Conservation (phyloP, 2,329 filamentous ascomycete genomes). For the Pseudogymnoascus sp. region DNA sequence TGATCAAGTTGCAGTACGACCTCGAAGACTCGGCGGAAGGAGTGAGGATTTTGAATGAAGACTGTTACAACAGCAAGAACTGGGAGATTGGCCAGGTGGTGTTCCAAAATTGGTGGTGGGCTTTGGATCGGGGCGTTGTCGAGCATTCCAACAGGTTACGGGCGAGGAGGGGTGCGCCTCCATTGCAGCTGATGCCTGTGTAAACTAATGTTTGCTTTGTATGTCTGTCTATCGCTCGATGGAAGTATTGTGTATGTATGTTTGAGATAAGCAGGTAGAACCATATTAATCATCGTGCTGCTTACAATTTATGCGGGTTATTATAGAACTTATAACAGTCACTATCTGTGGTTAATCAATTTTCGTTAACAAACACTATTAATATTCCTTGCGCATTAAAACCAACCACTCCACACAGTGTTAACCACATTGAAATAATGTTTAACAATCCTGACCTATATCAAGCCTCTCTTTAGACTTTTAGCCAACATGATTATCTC, state of each 20-base stretch:
- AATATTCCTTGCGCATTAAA: background rate
- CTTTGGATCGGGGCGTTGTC: constrained; percentile 13
- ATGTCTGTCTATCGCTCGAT: background rate
- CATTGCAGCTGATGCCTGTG: background rate
- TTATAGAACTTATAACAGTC: no score
- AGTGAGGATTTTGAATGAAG: constrained; percentile 11
- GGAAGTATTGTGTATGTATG: background rate
- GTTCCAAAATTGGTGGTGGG: constrained; percentile 17
- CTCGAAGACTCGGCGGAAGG: constrained; percentile 16
- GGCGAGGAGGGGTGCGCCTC: constrained; percentile 11
- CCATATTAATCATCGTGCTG: background rate
- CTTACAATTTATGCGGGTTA: background rate
- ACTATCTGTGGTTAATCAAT: background rate
- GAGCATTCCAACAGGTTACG: constrained; percentile 14
- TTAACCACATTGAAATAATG: background rate
- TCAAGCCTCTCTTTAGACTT: background rate
- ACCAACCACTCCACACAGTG: background rate
- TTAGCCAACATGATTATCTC: background rate
- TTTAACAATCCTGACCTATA: background rate
- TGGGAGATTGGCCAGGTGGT: constrained; percentile 16
- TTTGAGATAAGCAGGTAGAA: background rate
- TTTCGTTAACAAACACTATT: background rate
- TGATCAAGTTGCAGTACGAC: constrained; percentile 13
- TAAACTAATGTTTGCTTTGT: background rate
- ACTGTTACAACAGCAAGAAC: constrained; percentile 12